A percentile compares a stretch with the other conserved stretches of the same genome.
These are phyloP conservation scores for Boletus reticuloceps DNA, from an alignment of 768 basidiomycete genomes.

Conservation along the genomic window DNA sequence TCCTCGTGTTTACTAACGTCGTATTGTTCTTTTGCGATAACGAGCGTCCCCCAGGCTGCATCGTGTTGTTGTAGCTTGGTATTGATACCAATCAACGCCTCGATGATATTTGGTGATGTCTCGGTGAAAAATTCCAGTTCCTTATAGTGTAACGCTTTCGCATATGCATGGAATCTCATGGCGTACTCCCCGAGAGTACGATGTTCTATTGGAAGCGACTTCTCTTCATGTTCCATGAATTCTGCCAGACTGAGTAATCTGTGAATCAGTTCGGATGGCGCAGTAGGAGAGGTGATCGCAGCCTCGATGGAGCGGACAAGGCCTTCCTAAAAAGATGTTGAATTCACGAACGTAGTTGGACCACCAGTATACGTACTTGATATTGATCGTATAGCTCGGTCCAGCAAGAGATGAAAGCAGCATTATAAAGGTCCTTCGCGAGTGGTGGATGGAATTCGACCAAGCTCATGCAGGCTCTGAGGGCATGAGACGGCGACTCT, in stretches of 20 bases:
- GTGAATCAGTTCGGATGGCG: slow-evolving; percentile 88
- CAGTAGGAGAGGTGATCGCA: slow-evolving; percentile 74
- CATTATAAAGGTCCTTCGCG: slow-evolving; percentile 94
- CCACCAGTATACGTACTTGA: slow-evolving; percentile 53
- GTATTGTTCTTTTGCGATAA: slow-evolving; percentile 86
- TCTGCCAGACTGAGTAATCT: slow-evolving; percentile 91
- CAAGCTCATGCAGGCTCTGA: slow-evolving; percentile 91
- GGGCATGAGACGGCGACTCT: slow-evolving; percentile 96
- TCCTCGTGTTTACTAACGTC: slow-evolving; percentile 92
- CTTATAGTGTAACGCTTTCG: slow-evolving; percentile 98
- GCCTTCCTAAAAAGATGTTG: slow-evolving; percentile 66
- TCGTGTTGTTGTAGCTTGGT: slow-evolving; percentile 96
- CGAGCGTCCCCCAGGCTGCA: slow-evolving; percentile 95
- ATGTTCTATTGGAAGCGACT: slow-evolving; percentile 89
- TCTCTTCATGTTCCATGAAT: slow-evolving; percentile 99
- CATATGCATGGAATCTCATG: slow-evolving; percentile 89
- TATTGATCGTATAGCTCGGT: slow-evolving; percentile 93
- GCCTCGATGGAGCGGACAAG: slow-evolving; percentile 85
- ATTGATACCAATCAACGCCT: slow-evolving; percentile 94
- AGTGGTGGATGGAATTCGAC: slow-evolving; percentile 90
- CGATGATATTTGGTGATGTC: slow-evolving; percentile 86
- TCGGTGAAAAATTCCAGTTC: slow-evolving; percentile 96
- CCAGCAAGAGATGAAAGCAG: slow-evolving; percentile 98
- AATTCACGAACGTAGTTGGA: background rate
- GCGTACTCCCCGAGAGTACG: slow-evolving; percentile 93